Base-by-base conservation (phyloP, 495 filamentous ascomycete species). In the Achaetomiella virescens region DNA sequence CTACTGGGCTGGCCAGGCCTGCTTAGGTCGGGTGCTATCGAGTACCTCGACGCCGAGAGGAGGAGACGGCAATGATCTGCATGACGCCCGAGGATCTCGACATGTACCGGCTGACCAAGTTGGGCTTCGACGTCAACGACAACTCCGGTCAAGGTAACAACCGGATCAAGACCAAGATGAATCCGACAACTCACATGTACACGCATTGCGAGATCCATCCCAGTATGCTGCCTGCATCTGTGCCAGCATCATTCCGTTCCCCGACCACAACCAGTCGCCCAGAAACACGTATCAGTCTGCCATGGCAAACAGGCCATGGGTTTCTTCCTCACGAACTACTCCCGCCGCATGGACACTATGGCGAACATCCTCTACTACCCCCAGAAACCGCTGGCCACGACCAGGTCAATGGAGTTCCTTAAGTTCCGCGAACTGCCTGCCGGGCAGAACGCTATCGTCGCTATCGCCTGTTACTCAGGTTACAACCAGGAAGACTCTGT, bases 401-500 rank as follows among this genome's bases (percentile, higher is more conserved):
- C 93, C 12, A 84, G 93, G 22, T 95, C 90, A 1, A 99, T 99
- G 95, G 93, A 99, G 70, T 97, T 90, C 72, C 77, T 99, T 60
- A 96, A 95, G 57, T 99, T 97, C 82, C 82, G 93, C 64, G 95
- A 99, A 71, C 75, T 99, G 50, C 93, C 93, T 2, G 93, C 93
- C 24, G 93, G 93, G 7, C 93, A 99, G 72, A 99, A 99, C 63
- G 93, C 93, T 20, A 97, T 99, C 63, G 93, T 99, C 12, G 93
- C 95, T 35, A 97, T 99, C 76, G 81, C 88, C 43, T 91, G 87
- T 69, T 99, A 97, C 73, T 96, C 90, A 15, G 93, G 93, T n/a
- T 99, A 97, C 79, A 97, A 99, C 69, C 95, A 97, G 70, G 93
- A 99, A 89, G 93, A 99, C 82, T 97, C 93, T 21, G 93, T 99